phyloP scores from a whole-genome alignment of 2,329 filamentous ascomycete species.

The Colletotrichum somersetense region DNA sequence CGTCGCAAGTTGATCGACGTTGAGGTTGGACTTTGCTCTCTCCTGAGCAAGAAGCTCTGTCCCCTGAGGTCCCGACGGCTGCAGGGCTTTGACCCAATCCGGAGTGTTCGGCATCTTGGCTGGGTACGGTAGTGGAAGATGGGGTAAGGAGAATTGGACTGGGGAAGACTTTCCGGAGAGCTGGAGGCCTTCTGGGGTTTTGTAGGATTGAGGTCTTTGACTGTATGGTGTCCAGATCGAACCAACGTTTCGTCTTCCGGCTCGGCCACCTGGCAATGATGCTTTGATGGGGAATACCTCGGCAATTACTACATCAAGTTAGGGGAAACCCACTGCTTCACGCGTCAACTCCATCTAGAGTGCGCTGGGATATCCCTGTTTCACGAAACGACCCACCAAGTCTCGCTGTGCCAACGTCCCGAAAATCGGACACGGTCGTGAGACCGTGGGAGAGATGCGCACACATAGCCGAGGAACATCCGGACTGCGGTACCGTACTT shows the following conservation, averaged over 20 bases:
- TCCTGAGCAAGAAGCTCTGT: conserved; percentile 77
- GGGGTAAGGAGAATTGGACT: conserved; percentile 3
- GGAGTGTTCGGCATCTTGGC: conserved; percentile 37
- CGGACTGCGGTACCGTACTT: background rate
- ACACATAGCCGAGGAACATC: conserved; percentile 9
- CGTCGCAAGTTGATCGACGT: conserved; percentile 74
- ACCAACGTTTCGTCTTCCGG: conserved; percentile 30
- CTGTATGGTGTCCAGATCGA: conserved; percentile 25
- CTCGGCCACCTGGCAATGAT: conserved; percentile 31
- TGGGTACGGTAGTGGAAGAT: conserved; percentile 2
- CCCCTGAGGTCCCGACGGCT: conserved; percentile 72
- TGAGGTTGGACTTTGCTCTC: conserved; percentile 74
- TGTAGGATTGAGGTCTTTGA: conserved; percentile 22
- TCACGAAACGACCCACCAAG: conserved; percentile 14
- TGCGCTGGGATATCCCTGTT: conserved; percentile 7
- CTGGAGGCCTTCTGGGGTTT: conserved; percentile 13
- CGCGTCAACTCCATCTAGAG: conserved; percentile 18
- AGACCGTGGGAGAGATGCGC: background rate
- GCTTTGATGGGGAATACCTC: conserved; percentile 30
- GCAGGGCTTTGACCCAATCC: conserved; percentile 48
- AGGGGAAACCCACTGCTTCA: conserved; percentile 10
- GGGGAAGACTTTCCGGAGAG: conserved; percentile 18
- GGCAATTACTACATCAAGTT: conserved; percentile 33
- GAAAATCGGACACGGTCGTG: conserved; percentile 35
- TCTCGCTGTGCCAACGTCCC: conserved; percentile 3